Percentiles rank a stretch among this genome's conserved stretches.
Evolutionary conservation across 768 basidiomycete genomes (phyloP).

Genomic region (Strobilomyces echinocephalus): DNA sequence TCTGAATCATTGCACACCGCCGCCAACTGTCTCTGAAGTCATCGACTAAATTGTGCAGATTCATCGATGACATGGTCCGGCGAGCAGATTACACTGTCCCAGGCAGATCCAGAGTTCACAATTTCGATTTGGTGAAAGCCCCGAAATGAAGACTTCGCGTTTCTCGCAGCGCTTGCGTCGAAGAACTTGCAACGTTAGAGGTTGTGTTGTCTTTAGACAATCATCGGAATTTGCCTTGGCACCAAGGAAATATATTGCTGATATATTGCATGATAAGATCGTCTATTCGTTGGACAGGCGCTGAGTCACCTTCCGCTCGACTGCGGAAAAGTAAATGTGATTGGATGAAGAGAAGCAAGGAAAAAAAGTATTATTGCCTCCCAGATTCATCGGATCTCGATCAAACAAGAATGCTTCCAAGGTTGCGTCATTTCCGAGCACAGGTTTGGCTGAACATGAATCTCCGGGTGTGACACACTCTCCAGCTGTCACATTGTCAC

Average conservation of each 20-base stretch:
- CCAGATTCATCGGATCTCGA: constrained; percentile 6
- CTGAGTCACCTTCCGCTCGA: neutral
- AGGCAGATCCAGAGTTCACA: neutral
- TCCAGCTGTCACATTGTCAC: constrained; percentile 26
- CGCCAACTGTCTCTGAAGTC: constrained; percentile 5
- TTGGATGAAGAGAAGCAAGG: constrained; percentile 1
- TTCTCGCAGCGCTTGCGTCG: too few relatives aligned
- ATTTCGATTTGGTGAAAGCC: neutral
- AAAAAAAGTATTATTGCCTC: constrained; percentile 4
- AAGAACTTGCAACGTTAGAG: too few relatives aligned
- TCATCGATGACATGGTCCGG: constrained; percentile 4
- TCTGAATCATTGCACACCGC: constrained; percentile 6
- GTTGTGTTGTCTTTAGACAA: too few relatives aligned
- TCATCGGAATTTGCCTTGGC: too few relatives aligned
- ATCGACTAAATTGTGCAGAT: constrained; percentile 19
- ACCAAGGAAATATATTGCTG: too few relatives aligned
- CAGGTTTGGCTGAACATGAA: constrained; percentile 27
- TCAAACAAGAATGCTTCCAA: constrained; percentile 10
- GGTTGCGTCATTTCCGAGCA: constrained; percentile 21
- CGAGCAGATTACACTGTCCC: constrained; percentile 1
- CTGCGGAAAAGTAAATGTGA: constrained; percentile 3
- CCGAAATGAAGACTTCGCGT: too few relatives aligned
- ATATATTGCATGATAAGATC: too few relatives aligned
- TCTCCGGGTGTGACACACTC: constrained; percentile 23
- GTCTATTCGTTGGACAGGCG: neutral